These are phyloP conservation scores for Helicostylum pulchrum DNA, from an alignment of 192 early-diverging fungal species.

Conservation along the genomic window DNA sequence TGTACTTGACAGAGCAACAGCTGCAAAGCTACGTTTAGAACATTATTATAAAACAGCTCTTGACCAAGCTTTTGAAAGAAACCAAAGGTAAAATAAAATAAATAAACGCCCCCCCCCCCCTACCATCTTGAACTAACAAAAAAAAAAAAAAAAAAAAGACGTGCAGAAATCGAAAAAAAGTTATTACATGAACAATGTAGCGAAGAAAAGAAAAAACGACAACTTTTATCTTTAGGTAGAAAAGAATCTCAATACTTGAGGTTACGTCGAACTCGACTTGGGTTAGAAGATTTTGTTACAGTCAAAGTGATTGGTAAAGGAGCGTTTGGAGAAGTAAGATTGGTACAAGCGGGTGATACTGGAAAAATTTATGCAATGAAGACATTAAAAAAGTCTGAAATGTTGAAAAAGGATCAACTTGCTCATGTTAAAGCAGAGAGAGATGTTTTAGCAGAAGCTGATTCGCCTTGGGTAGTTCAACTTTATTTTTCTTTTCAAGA, in stretches of 20 bases:
- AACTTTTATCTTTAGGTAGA: conserved; percentile 70
- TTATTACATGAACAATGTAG: conserved; percentile 72
- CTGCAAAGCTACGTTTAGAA: conserved; percentile 89
- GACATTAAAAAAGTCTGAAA: conserved; percentile 91
- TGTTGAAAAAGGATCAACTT: conserved; percentile 98
- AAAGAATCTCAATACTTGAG: conserved; percentile 95
- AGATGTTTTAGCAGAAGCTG: conserved; percentile 94
- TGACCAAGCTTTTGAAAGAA: conserved; percentile 85
- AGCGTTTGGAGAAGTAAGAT: conserved; percentile 96
- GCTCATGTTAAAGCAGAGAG: conserved; percentile 98
- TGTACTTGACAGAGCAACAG: conserved; percentile 82
- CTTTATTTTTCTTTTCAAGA: conserved; percentile 99
- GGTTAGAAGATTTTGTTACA: conserved; percentile 90
- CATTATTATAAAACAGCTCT: conserved; percentile 90
- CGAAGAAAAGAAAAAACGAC: conserved; percentile 85
- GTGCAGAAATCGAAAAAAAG: conserved; percentile 76
- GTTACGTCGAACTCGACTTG: conserved; percentile 83
- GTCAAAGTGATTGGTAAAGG: conserved; percentile 98
- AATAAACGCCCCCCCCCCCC: neutral
- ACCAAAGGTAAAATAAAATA: conserved; percentile 54
- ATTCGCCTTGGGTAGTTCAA: conserved; percentile 97
- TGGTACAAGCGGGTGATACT: conserved; percentile 94
- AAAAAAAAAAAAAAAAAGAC: conserved; percentile 38
- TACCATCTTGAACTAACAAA: neutral
- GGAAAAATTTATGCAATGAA: conserved; percentile 99